These are phyloP conservation scores for Polyplosphaeria fusca DNA, from an alignment of 495 filamentous ascomycete genomes.

Conservation along the genomic window DNA sequence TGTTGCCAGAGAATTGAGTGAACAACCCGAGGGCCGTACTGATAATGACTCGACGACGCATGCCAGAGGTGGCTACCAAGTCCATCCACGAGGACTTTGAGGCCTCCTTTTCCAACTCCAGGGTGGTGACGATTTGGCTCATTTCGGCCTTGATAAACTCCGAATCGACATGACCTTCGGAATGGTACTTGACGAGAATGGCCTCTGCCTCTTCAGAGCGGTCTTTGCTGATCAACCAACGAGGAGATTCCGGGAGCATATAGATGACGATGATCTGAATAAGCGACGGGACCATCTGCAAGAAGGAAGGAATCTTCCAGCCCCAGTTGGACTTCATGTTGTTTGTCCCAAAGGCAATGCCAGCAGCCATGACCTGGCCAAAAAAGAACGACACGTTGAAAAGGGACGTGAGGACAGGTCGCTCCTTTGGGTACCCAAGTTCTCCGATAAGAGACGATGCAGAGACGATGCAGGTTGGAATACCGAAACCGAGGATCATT, in stretches of 20 bases:
- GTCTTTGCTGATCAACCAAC: constrained; percentile 43
- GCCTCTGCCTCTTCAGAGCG: constrained; percentile 43
- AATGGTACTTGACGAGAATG: constrained; percentile 49
- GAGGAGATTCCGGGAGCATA: constrained; percentile 57
- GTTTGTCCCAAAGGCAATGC: background rate
- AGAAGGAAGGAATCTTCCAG: background rate
- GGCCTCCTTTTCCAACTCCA: background rate
- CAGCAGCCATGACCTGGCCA: background rate
- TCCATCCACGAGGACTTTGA: background rate
- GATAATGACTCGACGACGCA: constrained; percentile 35
- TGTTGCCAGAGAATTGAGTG: background rate
- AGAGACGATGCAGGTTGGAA: background rate
- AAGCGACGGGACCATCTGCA: background rate
- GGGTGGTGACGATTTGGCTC: background rate
- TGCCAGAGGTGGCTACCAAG: constrained; percentile 9
- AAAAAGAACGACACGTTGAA: constrained; percentile 2
- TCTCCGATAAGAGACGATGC: constrained; percentile 2
- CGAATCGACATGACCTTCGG: constrained; percentile 2
- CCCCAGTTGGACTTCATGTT: background rate
- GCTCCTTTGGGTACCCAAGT: background rate
- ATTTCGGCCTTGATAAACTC: constrained; percentile 1
- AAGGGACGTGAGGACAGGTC: background rate
- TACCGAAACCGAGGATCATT: constrained; percentile 3
- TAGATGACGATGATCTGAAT: constrained; percentile 50
- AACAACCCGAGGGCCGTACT: constrained; percentile 5